Evolutionary conservation across 1,284 basidiomycete genomes (phyloP).

Genomic region (Leccinum colubrinum): DNA sequence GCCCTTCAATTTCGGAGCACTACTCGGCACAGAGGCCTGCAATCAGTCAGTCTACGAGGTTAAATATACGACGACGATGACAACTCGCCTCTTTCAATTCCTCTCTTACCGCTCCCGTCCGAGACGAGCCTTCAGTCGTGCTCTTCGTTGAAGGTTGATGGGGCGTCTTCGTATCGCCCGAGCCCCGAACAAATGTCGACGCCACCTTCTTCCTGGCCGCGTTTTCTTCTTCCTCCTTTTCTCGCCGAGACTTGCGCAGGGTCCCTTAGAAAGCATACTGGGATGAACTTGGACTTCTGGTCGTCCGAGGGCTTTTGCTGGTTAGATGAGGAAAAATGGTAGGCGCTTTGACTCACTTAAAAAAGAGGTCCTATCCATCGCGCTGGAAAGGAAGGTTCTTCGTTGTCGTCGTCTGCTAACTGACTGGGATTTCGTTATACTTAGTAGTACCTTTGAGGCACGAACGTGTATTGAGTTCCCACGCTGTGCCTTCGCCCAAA

Average conservation of each 20-base stretch:
- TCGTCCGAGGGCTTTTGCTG: constrained; percentile 80
- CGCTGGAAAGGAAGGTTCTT: constrained; percentile 81
- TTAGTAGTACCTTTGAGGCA: too few species aligned
- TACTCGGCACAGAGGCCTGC: too few species aligned
- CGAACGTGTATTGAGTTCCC: constrained; percentile 24
- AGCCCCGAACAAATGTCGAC: constrained; percentile 54
- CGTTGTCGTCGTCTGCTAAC: constrained; percentile 71
- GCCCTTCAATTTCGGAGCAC: too few species aligned
- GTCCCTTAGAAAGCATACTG: constrained; percentile 53
- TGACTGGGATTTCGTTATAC: constrained; percentile 34
- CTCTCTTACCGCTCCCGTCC: too few species aligned
- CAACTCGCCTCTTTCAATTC: too few species aligned
- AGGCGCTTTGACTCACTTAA: constrained; percentile 44
- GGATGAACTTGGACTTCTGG: constrained; percentile 37
- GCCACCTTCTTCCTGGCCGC: constrained; percentile 59
- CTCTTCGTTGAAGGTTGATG: too few species aligned
- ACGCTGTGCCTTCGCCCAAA: too few species aligned
- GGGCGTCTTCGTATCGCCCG: too few species aligned
- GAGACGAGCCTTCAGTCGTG: too few species aligned
- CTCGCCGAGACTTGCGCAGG: constrained; percentile 71
- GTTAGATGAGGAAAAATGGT: constrained; percentile 46
- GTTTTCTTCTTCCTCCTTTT: constrained; percentile 84
- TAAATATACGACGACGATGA: too few species aligned
- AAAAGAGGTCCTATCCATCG: constrained; percentile 71
- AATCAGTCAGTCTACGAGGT: too few species aligned